These are phyloP conservation scores for Hymenoscyphus linearis DNA, from an alignment of 2,329 filamentous ascomycete species.

Conservation along the genomic window DNA sequence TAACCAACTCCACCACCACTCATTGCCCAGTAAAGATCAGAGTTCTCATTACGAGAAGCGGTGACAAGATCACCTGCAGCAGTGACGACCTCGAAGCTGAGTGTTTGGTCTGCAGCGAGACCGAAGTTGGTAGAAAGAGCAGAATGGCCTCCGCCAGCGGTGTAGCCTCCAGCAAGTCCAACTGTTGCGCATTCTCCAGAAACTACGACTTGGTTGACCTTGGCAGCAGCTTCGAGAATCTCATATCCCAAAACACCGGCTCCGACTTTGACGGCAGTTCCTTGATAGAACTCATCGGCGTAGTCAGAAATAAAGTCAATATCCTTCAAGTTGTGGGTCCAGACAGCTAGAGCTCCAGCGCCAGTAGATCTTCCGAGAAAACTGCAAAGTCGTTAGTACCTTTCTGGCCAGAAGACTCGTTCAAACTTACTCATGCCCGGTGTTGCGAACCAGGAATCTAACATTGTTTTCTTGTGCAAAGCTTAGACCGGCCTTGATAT, in stretches of 20 bases:
- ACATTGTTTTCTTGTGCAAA: constrained; percentile 36
- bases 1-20: constrained; percentile 54
- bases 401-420: neutral
- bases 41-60: constrained; percentile 42
- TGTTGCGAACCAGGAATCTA: constrained; percentile 47
- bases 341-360: constrained; percentile 51
- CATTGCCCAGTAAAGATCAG: constrained; percentile 60
- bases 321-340: constrained; percentile 50
- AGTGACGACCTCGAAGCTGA: constrained; percentile 53
- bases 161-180: constrained; percentile 54
- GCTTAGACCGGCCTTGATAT: constrained; percentile 31
- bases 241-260: constrained; percentile 49
- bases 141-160: constrained; percentile 43
- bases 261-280: constrained; percentile 47
- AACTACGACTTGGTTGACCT: constrained; percentile 40
- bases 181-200: constrained; percentile 52
- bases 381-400: constrained; percentile 13
- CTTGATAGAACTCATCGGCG: constrained; percentile 39
- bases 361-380: constrained; percentile 56
- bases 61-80: constrained; percentile 43
- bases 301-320: constrained; percentile 38
- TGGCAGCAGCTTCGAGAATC: constrained; percentile 37
- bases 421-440: constrained; percentile 44
- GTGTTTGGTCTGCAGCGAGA: constrained; percentile 53
- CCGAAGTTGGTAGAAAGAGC: constrained; percentile 38